Evolutionary conservation across 768 basidiomycete genomes (phyloP), one percentile per base, ranked within the genome.

Genomic region (Mrakia gelida): DNA sequence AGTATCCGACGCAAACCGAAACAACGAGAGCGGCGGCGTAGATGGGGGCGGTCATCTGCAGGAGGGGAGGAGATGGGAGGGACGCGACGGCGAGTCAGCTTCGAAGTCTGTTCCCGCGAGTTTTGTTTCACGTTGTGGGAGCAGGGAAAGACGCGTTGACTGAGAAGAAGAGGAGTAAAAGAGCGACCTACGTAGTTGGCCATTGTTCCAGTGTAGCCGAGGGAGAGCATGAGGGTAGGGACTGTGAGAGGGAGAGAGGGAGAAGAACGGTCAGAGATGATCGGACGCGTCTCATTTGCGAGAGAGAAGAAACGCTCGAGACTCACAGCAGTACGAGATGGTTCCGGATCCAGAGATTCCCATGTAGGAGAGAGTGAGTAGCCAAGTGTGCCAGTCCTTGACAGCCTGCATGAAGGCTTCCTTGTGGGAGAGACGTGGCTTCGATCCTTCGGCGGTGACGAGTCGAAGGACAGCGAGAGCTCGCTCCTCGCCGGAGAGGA

Each of bases 11-110:
- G 28, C 73, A 16, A 32, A 83, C 38, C 34, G 83, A 80, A 71
- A 83, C 78, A 68, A 81, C 78, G n/a, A 84, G 79, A 26, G 83
- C 82, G 61, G 83, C 81, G 28, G 77, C 54, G 80, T 85, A 84
- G 71, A 83, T 81, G 28, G 83, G 83, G 1, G 82, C 82, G 10
- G 84, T 84, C 49, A 54, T 30, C 49, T 52, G 15, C 1, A 3
- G 3, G 4, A 21, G 49, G 18, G 49, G 7, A 52, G 18, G 15
- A 13, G n/a, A n/a, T n/a, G n/a, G n/a, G n/a, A 45, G 45, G 11
- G 45, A 45, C 7, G 38, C 38, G 45, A 45, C 9, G 45, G 11
- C 1, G 45, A 10, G 49, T 52, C 18, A 52, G 49, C 18, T 52
- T 52, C 18, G 4, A 13, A 52, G 38, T 38, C 8, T 38, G 38